Conservation (phyloP, 768 basidiomycete species). For the Kwoniella dejecticola region DNA sequence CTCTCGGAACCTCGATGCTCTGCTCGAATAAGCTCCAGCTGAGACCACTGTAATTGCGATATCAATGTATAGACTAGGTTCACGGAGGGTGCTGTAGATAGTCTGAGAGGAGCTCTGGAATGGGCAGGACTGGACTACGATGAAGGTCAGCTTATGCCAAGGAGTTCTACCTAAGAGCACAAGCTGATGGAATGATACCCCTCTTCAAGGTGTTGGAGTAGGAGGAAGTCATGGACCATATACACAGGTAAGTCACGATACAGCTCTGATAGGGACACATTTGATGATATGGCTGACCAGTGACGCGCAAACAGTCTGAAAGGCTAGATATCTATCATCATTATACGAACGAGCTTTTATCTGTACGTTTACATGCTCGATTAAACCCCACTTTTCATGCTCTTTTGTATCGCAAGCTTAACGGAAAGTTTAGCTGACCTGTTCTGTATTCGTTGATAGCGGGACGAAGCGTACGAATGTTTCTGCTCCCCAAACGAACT, state of each 20-base stretch:
- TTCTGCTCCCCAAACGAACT: constrained; percentile 82
- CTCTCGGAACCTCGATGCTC: too few species aligned
- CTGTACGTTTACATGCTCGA: constrained; percentile 62
- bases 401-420: too few species aligned
- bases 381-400: too few species aligned
- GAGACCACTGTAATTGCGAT: too few species aligned
- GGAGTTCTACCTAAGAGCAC: neutral
- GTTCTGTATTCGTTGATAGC: constrained; percentile 58
- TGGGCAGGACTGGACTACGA: constrained; percentile 95
- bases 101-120: constrained; percentile 70
- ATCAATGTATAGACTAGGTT: constrained; percentile 14
- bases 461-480: constrained; percentile 88
- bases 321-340: constrained; percentile 78
- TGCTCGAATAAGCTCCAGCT: too few species aligned
- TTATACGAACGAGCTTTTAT: constrained; percentile 72
- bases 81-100: constrained; percentile 74
- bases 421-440: constrained; percentile 3
- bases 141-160: constrained; percentile 64
- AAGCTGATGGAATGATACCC: constrained; percentile 1
- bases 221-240: constrained; percentile 81
- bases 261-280: too few species aligned
- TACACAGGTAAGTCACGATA: constrained; percentile 70
- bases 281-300: too few species aligned
- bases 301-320: constrained; percentile 89
- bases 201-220: constrained; percentile 68